phyloP scores from a whole-genome alignment of 2,329 filamentous ascomycete species.

The Dendrostoma leiphaemia region DNA sequence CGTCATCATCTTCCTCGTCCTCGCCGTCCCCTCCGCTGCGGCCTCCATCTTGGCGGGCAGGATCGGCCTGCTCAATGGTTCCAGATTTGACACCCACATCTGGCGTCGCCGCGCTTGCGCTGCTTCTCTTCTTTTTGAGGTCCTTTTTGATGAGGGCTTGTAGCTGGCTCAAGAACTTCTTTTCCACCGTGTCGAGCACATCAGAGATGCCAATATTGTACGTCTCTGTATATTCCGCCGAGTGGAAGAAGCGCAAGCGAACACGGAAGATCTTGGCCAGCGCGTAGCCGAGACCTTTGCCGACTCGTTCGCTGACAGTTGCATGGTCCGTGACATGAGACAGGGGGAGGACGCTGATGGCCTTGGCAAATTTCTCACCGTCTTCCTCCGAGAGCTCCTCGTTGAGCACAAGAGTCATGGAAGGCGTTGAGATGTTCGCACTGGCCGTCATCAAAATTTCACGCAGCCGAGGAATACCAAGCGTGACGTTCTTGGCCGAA shows the following conservation, averaged over 20 bases:
- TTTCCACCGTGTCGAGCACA: slow-evolving; percentile 77
- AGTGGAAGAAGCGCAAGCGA: slow-evolving; percentile 78
- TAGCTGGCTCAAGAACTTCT: slow-evolving; percentile 71
- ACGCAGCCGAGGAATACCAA: slow-evolving; percentile 93
- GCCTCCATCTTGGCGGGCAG: slow-evolving; percentile 32
- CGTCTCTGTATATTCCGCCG: slow-evolving; percentile 76
- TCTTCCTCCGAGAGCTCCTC: slow-evolving; percentile 67
- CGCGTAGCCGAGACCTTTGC: slow-evolving; percentile 63
- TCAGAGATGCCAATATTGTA: slow-evolving; percentile 81
- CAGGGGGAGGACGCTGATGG: slow-evolving; percentile 81
- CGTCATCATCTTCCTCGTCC: slow-evolving; percentile 69
- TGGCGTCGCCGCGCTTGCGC: slow-evolving; percentile 68
- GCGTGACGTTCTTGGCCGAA: slow-evolving; percentile 96
- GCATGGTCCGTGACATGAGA: slow-evolving; percentile 81
- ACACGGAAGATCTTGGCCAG: slow-evolving; percentile 86
- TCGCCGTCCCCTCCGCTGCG: slow-evolving; percentile 44
- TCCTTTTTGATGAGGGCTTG: slow-evolving; percentile 71
- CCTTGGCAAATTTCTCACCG: slow-evolving; percentile 81
- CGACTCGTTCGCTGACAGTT: slow-evolving; percentile 75
- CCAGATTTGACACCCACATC: slow-evolving; percentile 62
- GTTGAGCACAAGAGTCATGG: slow-evolving; percentile 81
- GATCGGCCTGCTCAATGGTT: slow-evolving; percentile 48
- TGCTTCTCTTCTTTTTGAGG: slow-evolving; percentile 75
- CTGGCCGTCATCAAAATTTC: slow-evolving; percentile 99
- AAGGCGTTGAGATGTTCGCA: slow-evolving; percentile 81